Conservation (phyloP, 768 basidiomycete species). For the Phylloporus scabripes region DNA sequence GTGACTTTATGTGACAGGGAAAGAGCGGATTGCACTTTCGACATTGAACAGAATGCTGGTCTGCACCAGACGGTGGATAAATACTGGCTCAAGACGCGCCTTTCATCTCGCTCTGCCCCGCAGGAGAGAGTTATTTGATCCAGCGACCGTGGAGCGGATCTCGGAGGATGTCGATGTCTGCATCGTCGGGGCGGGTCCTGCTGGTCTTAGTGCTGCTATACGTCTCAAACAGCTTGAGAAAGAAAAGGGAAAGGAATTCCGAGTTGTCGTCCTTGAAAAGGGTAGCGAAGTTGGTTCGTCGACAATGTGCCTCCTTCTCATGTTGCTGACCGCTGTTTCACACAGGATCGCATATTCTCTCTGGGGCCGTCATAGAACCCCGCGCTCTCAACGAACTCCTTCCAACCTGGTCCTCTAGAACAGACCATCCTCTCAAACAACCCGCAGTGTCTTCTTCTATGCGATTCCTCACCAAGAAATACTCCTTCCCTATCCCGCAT, state of each 20-base stretch:
- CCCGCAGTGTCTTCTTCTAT: constrained; percentile 75
- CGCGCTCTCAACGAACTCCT: constrained; percentile 86
- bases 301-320: not conserved
- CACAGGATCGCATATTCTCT: constrained; percentile 88
- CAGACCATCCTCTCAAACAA: constrained; percentile 74
- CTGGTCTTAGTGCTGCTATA: constrained; percentile 94
- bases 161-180: constrained; percentile 94
- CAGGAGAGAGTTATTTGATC: constrained; percentile 42
- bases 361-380: constrained; percentile 93
- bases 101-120: constrained; percentile 14
- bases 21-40: not conserved
- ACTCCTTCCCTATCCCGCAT: constrained; percentile 80
- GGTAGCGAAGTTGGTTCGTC: constrained; percentile 84
- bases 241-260: constrained; percentile 70
- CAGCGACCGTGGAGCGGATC: constrained; percentile 66
- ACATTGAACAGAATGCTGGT: constrained; percentile 3
- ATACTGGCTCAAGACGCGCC: constrained; percentile 8
- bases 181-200: constrained; percentile 94
- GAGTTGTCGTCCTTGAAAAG: constrained; percentile 95
- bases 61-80: constrained; percentile 4
- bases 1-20: not conserved
- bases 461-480: constrained; percentile 72
- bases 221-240: constrained; percentile 88
- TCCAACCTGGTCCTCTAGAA: constrained; percentile 69
- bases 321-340: not conserved